These are phyloP conservation scores for Triticum monococcum DNA, from an alignment of 176 grass and related monocot species.

Conservation along the genomic window DNA sequence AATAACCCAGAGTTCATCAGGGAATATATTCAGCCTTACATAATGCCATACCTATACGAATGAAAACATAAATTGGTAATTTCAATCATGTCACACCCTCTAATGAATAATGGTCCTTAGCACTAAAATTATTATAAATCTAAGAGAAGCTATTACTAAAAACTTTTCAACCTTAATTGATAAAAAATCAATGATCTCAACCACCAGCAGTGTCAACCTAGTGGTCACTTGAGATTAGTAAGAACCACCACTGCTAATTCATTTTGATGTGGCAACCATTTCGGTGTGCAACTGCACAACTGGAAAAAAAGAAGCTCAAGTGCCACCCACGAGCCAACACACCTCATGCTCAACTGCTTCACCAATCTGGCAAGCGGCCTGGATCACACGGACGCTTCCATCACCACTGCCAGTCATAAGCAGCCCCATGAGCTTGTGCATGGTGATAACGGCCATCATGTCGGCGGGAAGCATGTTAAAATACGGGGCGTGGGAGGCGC, in stretches of 20 bases:
- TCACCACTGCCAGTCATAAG: constrained; percentile 69
- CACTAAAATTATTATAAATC: background rate
- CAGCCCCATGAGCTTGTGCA: constrained; percentile 97
- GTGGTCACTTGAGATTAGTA: background rate
- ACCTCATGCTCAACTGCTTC: constrained; percentile 96
- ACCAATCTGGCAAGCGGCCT: constrained; percentile 56
- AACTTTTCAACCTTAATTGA: background rate
- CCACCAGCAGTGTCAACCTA: background rate
- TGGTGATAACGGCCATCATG: constrained; percentile 98
- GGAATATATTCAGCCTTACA: background rate
- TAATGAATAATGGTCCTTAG: background rate
- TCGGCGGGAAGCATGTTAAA: constrained; percentile 72
- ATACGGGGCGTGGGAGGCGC: constrained; percentile 26
- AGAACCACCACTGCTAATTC: background rate
- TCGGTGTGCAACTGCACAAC: background rate
- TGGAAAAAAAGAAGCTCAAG: constrained; percentile 19
- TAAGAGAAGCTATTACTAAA: constrained; percentile 8
- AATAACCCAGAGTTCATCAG: background rate
- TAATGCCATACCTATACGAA: background rate
- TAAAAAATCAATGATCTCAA: background rate
- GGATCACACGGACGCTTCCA: constrained; percentile 66
- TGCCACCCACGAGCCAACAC: background rate
- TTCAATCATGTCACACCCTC: background rate
- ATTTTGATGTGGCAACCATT: background rate
- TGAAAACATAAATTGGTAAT: background rate